These are phyloP conservation scores for Omphalotus olearius DNA, from an alignment of 1,284 basidiomycete species.

Conservation along the genomic window DNA sequence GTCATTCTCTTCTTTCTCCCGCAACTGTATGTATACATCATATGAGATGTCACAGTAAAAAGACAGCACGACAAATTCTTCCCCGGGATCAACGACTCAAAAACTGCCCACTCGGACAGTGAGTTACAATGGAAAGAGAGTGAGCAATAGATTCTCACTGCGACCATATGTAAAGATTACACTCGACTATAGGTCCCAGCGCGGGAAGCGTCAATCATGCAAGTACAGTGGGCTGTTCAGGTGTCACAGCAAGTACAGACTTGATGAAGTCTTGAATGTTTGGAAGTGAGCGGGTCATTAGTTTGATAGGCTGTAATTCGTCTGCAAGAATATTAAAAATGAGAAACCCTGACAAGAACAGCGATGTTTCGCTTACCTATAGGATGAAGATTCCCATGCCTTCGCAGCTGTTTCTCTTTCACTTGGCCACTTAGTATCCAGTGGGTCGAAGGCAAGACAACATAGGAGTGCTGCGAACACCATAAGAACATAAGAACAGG, in stretches of 20 bases:
- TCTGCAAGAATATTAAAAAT: constrained; percentile 31
- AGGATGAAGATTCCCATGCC: constrained; percentile 55
- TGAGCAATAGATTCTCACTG: constrained; percentile 36
- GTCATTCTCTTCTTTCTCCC: no score
- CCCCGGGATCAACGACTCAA: constrained; percentile 34
- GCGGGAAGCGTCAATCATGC: no score
- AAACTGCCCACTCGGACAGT: constrained; percentile 42
- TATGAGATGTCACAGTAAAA: constrained; percentile 31
- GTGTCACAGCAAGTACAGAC: constrained; percentile 19
- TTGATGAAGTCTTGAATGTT: constrained; percentile 51
- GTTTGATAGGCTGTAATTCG: constrained; percentile 56
- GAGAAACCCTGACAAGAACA: no score
- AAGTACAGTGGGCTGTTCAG: background rate
- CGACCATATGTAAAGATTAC: constrained; percentile 17
- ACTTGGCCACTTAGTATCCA: constrained; percentile 42
- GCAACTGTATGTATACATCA: no score
- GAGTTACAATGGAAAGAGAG: constrained; percentile 38
- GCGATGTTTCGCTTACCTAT: constrained; percentile 40
- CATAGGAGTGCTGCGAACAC: constrained; percentile 54
- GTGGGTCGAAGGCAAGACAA: constrained; percentile 59
- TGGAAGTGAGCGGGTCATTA: constrained; percentile 59
- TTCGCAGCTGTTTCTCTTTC: constrained; percentile 46
- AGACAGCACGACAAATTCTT: constrained; percentile 40
- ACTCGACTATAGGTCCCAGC: background rate
- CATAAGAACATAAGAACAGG: background rate